Conservation (phyloP, 495 filamentous ascomycete genomes). For the Hypoxylon crocopeplum region DNA sequence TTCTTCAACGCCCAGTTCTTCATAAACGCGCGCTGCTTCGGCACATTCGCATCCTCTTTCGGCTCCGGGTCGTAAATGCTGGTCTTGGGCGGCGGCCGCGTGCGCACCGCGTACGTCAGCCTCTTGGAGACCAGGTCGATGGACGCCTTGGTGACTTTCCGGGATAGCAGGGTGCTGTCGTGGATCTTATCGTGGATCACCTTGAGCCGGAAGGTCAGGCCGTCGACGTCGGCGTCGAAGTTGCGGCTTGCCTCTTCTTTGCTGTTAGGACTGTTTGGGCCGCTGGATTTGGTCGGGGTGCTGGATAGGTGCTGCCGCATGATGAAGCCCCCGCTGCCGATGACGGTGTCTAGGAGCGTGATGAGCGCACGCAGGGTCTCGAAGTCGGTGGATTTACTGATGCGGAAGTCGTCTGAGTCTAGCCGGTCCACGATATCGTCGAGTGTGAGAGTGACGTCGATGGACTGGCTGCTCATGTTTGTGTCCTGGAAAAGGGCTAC, state of each 20-base stretch:
- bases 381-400: conserved; percentile 65
- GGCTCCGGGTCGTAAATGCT: conserved; percentile 57
- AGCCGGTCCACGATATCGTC: conserved; percentile 59
- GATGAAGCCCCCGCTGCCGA: conserved; percentile 65
- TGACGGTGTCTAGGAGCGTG: conserved; percentile 71
- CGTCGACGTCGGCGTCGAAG: conserved; percentile 76
- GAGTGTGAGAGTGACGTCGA: conserved; percentile 58
- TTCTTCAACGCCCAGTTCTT: conserved; percentile 52
- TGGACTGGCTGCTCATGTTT: conserved; percentile 50
- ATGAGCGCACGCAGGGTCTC: conserved; percentile 66
- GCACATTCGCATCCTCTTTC: conserved; percentile 36
- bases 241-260: conserved; percentile 29
- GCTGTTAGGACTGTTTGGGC: neutral
- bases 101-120: conserved; percentile 72
- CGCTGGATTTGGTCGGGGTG: conserved; percentile 12
- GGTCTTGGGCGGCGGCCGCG: conserved; percentile 64
- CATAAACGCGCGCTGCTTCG: conserved; percentile 52
- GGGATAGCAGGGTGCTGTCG: conserved; percentile 73
- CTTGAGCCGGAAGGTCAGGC: conserved; percentile 66
- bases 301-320: conserved; percentile 18
- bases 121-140: conserved; percentile 76
- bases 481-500: conserved; percentile 68
- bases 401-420: conserved; percentile 49
- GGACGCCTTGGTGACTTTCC: conserved; percentile 74
- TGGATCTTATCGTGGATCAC: conserved; percentile 72